Conservation (phyloP, 192 early-diverging fungal genomes). For the Umbelopsis sp. region DNA sequence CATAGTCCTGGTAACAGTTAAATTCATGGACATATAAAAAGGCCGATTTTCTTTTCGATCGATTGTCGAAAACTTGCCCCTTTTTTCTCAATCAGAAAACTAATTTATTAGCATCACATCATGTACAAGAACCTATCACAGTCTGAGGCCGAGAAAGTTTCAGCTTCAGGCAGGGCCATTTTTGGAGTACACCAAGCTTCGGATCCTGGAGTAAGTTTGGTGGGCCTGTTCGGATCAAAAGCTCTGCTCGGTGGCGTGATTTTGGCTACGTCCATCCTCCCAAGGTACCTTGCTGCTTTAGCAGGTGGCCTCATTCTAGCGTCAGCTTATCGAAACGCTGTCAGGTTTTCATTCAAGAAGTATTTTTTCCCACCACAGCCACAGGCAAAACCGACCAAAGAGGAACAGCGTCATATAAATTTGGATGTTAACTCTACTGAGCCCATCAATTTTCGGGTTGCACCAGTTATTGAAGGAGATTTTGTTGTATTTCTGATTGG, state of each 20-base stretch:
- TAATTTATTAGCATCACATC: no score
- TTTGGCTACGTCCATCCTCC: not conserved
- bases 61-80: no score
- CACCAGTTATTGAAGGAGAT: slow-evolving; percentile 5
- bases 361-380: not conserved
- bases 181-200: slow-evolving; percentile 1
- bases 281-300: not conserved
- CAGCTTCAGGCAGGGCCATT: not conserved
- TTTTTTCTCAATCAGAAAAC: no score
- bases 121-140: not conserved
- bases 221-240: not conserved
- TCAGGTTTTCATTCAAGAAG: not conserved
- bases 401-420: not conserved
- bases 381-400: not conserved
- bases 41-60: no score
- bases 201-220: not conserved
- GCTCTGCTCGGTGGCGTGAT: not conserved
- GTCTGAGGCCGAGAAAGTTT: not conserved
- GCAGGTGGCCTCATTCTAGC: not conserved
- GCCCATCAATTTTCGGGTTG: not conserved
- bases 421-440: not conserved
- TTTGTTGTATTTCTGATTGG: slow-evolving; percentile 12
- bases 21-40: no score
- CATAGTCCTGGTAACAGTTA: no score
- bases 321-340: not conserved